Evolutionary conservation across 495 filamentous ascomycete genomes (phyloP).

Genomic region (Amphirosellinia nigrospora): DNA sequence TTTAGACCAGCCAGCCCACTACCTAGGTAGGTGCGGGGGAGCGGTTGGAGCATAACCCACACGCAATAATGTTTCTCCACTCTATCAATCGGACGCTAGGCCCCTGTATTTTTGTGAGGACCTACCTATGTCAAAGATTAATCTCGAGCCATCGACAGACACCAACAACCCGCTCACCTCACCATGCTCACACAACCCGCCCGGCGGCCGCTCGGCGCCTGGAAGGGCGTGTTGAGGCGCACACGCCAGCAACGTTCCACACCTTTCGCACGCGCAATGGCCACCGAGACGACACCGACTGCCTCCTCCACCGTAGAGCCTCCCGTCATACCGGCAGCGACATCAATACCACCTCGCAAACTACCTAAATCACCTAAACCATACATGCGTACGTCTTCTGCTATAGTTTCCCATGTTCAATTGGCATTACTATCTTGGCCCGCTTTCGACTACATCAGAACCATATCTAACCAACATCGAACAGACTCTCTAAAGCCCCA

Average conservation of each 20-base stretch:
- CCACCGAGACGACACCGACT: conserved; percentile 39
- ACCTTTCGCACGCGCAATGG: conserved; percentile 42
- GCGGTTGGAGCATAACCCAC: too few relatives aligned
- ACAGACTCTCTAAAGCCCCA: conserved; percentile 35
- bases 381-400: conserved; percentile 16
- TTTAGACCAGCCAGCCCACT: not conserved
- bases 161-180: conserved; percentile 19
- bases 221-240: conserved; percentile 62
- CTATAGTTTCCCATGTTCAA: not conserved
- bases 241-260: conserved; percentile 49
- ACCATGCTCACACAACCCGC: conserved; percentile 66
- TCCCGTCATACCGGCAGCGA: conserved; percentile 34
- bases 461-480: not conserved
- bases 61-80: conserved; percentile 36
- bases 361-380: conserved; percentile 12
- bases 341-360: not conserved
- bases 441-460: not conserved
- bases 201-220: conserved; percentile 71
- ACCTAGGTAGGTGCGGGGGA: too few relatives aligned
- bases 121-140: too few relatives aligned
- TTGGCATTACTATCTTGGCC: not conserved
- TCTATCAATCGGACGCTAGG: conserved; percentile 4
- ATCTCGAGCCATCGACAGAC: not conserved
- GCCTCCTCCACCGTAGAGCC: conserved; percentile 14
- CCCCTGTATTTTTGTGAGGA: conserved; percentile 20